Base-by-base conservation (phyloP, 2,329 filamentous ascomycete genomes). In the Exserohilum rostratum region DNA sequence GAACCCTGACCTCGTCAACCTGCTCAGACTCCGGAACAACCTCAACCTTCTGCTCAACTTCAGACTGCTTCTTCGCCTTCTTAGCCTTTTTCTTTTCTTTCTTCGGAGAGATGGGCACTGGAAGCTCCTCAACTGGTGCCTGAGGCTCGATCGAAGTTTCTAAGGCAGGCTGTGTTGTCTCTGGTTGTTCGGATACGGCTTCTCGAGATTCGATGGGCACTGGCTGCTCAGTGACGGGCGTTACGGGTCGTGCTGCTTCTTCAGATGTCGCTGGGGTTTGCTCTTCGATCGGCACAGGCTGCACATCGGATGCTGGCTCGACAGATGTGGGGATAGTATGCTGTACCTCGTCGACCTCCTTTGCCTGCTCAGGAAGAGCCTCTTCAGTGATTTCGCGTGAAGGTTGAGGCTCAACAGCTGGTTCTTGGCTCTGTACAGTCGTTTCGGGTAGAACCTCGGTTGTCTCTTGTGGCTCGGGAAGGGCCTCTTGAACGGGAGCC, bases 81-180 rank as follows among this genome's bases (percentile, higher is more conserved):
- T 68, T 69, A 3, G 37, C 51, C 46, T 66, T 70, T 49, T 69
- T 69, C 44, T 58, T 62, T 25, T 65, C 62, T 49, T 68, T 61
- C 45, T 61, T 63, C 2, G 61, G 64, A 25, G 45, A 48, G 20
- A 47, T 22, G 13, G 47, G 12, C n/a, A 29, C 46, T 33, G 3
- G 25, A 18, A 60, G 56, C 30, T 68, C 59, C 6, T 49, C 42
- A 3, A 17, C 27, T 5, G 37, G 50, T 15, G 46, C 15, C 12
- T 50, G 38, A 25, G 46, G 42, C 42, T 53, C 58, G 25, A 43
- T 49, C 35, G 61, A 55, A 17, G 64, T 38, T 2, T 49, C 65
- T 45, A 58, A 37, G 30, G 58, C 58, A 46, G 42, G n/a, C 25
- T 45, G 44, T 10, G 22, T 15, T 9, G 13, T 17, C 12, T 50